Evolutionary conservation across 768 basidiomycete species (phyloP), one percentile per base, ranked within the genome.

Genomic region (Pisolithus microcarpus): DNA sequence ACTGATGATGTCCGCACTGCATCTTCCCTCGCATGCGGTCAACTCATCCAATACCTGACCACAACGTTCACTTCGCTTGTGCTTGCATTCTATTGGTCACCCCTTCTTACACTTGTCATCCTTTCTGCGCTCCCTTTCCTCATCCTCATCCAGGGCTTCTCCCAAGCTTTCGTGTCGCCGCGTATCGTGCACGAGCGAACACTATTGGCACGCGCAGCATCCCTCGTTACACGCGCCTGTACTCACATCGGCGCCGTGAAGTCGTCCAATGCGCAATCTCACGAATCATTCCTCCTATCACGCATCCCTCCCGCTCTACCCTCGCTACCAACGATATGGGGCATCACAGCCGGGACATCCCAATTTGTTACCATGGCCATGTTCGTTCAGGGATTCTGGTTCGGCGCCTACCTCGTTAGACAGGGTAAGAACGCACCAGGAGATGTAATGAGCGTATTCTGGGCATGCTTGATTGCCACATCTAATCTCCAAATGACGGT

Each of bases 361-460:
- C 90, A 93, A 60, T 94, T 96, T 63, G 75, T 87, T 51, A 79
- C 87, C 60, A 84, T 93, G 76, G 79, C 79, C 24, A 94, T 96
- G 83, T 99, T 98, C 68, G 91, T 98, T 7, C 86, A 92, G 61
- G 93, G 85, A 0, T 98, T 98, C 69, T 97, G 95, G 93, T 98
- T 85, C 61, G 95, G 94, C 11, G 78, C 86, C 2, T 84, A 87
- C 62, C 77, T 96, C 47, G 91, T 99, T n/a, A 70, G 81, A n/a
- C 75, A 84, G 11, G 87, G 86, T 15, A 80, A 75, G 54, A 75
- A 81, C 48, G 70, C 70, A 4, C 71, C 87, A 0, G 91, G 91
- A 1, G 79, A 85, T 34, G 87, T 97, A 55, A 94, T 93, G 85
- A 84, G 87, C n/a, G 91, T 94, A 47, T 99, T 98, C 66, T 98